Base-by-base conservation (phyloP, 1,284 basidiomycete genomes). In the Heterobasidion annosum region DNA sequence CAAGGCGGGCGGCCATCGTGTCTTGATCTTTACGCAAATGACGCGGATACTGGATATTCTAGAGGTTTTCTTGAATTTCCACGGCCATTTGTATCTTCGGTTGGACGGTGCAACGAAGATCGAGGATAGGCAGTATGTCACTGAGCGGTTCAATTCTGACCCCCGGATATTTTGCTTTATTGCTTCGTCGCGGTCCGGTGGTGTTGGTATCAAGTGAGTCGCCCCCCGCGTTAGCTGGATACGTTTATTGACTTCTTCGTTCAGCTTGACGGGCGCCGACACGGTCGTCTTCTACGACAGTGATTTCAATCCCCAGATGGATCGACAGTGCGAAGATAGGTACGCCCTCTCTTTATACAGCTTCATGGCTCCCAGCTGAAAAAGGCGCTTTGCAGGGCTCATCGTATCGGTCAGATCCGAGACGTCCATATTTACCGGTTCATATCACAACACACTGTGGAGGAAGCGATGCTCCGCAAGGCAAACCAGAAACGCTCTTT, bases 281-380 rank as follows among this genome's bases (percentile, higher is more conserved):
- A 97, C 93, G 0, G 95, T 98, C 60, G 81, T 98, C 52, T 96
- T 95, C 70, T 98, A 97, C 67, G 95, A 98, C 67, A 92, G 92
- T 54, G 96, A 98, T 68, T 98, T 97, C 78, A 98, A 98, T 64
- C 94, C 94, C 0, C 93, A 96, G 60, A 97, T 98, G 88, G 95
- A 98, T 67, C 79, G 88, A 53, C 95, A 98, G 68, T 98, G 95
- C 69, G 95, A 98, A 74, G 95, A 98, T 70, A 82, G 94, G 79
- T 88, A 66, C 0, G 25, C 4, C 25, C 58, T 77, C 62, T n/a
- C 54, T 12, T 34, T 8, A 5, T n/a, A 33, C 40, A 34, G 48
- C 37, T 16, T 53, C 12, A 44, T 33, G 32, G 51, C 25, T 52
- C 8, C 15, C 50, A 43, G 46, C 43, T 54, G 33, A 48, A 34